These are phyloP conservation scores for Yamadazyma kitorensis DNA, from an alignment of 805 yeast genomes.

Conservation along the genomic window DNA sequence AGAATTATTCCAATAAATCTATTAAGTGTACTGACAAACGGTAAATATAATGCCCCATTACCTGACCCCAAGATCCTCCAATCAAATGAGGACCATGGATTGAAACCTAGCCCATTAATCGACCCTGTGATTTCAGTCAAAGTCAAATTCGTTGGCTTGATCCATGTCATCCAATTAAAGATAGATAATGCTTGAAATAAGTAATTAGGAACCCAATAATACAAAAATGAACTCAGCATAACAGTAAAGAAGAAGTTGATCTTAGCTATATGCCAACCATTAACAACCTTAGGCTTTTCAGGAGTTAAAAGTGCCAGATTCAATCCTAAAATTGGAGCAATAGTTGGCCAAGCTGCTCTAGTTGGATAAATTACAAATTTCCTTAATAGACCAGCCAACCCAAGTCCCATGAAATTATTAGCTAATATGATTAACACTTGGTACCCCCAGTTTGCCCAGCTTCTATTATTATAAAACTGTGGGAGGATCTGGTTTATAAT, in stretches of 20 bases:
- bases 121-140: slow-evolving; percentile 50
- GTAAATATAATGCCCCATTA: slow-evolving; percentile 37
- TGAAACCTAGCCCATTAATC: slow-evolving; percentile 48
- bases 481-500: slow-evolving; percentile 20
- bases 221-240: slow-evolving; percentile 30
- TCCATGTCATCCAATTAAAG: slow-evolving; percentile 60
- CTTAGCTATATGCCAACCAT: slow-evolving; percentile 28
- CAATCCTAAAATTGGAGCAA: slow-evolving; percentile 26
- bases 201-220: slow-evolving; percentile 48
- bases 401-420: slow-evolving; percentile 26
- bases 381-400: slow-evolving; percentile 27
- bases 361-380: slow-evolving; percentile 25
- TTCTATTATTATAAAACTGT: slow-evolving; percentile 17
- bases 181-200: slow-evolving; percentile 39
- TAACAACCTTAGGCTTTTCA: slow-evolving; percentile 22
- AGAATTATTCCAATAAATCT: slow-evolving; percentile 17
- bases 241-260: slow-evolving; percentile 19
- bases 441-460: slow-evolving; percentile 27
- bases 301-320: slow-evolving; percentile 25
- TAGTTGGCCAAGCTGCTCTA: slow-evolving; percentile 24
- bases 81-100: slow-evolving; percentile 53
- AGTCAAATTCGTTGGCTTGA: slow-evolving; percentile 47
- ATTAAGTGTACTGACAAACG: slow-evolving; percentile 30
- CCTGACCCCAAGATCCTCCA: slow-evolving; percentile 40
- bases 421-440: slow-evolving; percentile 21